Conservation (phyloP, 2,329 filamentous ascomycete genomes). For the Colletotrichum navitas region DNA sequence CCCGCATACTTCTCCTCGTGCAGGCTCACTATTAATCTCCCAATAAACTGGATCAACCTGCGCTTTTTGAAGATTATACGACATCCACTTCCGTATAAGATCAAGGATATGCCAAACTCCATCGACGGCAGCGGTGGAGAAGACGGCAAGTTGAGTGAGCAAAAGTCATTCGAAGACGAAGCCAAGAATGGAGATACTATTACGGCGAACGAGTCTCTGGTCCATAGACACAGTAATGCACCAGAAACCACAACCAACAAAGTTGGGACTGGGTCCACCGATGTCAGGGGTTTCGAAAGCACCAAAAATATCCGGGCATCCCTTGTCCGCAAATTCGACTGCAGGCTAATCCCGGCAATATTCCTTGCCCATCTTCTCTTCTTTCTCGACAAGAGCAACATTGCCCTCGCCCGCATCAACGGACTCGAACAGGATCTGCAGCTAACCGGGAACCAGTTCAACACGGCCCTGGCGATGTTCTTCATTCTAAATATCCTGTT, state of each 20-base stretch:
- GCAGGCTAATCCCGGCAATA: slow-evolving; percentile 33
- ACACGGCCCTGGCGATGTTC: slow-evolving; percentile 45
- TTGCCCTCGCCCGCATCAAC: slow-evolving; percentile 43
- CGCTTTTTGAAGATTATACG: background rate
- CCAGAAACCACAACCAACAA: background rate
- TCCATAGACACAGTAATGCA: background rate
- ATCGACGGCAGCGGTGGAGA: background rate
- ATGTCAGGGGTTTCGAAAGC: background rate
- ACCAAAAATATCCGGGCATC: background rate
- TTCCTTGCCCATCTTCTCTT: slow-evolving; percentile 40
- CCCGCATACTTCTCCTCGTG: background rate
- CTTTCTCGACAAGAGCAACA: slow-evolving; percentile 42
- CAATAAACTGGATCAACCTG: background rate
- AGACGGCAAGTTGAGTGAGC: background rate
- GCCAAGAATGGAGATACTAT: background rate
- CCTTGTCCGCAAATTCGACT: slow-evolving; percentile 40
- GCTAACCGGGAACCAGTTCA: slow-evolving; percentile 38
- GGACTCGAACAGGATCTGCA: slow-evolving; percentile 39
- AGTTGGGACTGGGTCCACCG: background rate
- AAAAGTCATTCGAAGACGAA: background rate
- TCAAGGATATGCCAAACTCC: background rate
- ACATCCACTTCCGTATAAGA: no score
- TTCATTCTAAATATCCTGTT: slow-evolving; percentile 45
- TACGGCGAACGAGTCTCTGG: background rate
- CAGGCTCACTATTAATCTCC: background rate